phyloP scores from a whole-genome alignment of 129 eudicot genomes.

The Arctium lappa region DNA sequence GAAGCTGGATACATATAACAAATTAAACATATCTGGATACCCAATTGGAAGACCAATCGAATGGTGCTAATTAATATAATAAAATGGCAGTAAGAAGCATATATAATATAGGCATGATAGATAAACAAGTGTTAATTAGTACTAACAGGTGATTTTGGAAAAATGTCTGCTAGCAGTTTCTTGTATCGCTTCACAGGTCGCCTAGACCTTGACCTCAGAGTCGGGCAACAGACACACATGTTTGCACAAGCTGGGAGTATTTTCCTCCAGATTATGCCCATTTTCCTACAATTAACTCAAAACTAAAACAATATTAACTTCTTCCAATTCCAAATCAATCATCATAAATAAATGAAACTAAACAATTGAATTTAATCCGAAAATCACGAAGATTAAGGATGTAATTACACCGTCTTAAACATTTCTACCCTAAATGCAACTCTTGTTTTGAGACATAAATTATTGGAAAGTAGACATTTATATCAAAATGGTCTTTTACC shows the following conservation, averaged over 20 bases:
- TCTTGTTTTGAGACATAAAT: neutral
- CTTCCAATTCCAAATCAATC: neutral
- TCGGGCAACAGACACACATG: conserved; percentile 95
- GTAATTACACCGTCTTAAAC: neutral
- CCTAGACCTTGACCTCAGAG: conserved; percentile 81
- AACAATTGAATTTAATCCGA: neutral
- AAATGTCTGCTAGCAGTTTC: conserved; percentile 77
- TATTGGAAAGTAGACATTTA: neutral
- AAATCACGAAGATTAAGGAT: neutral
- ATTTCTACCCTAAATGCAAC: neutral
- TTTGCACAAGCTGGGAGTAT: conserved; percentile 93
- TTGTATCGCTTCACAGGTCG: conserved; percentile 96
- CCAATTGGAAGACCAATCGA: neutral
- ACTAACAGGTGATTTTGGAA: conserved; percentile 92
- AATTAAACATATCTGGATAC: neutral
- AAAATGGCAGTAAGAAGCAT: neutral
- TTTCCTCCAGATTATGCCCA: conserved; percentile 89
- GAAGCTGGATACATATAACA: neutral
- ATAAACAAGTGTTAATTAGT: neutral
- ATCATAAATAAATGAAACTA: no score
- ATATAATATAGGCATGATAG: no score
- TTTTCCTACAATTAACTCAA: conserved; percentile 19
- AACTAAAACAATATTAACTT: neutral
- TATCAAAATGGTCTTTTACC: conserved; percentile 44
- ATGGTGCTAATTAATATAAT: neutral